Conservation (phyloP, 2,329 filamentous ascomycete genomes). For the Ophiostoma triangulosporum region DNA sequence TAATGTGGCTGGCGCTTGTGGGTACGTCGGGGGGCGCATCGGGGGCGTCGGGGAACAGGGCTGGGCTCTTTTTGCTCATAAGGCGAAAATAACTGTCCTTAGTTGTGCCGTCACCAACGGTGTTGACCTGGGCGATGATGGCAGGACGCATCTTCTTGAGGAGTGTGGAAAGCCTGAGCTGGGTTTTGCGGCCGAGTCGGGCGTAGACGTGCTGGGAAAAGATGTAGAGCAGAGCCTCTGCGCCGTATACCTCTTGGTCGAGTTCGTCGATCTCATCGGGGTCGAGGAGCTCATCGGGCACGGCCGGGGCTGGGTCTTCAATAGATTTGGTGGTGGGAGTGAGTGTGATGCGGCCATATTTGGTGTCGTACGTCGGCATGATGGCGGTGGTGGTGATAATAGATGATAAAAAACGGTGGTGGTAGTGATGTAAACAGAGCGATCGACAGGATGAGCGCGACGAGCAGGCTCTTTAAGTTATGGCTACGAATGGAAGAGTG, state of each 20-base stretch:
- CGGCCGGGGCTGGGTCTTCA: too few species aligned
- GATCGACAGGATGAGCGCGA: background rate
- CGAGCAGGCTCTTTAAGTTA: too few species aligned
- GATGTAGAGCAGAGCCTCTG: background rate
- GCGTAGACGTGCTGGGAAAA: background rate
- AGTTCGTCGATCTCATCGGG: background rate
- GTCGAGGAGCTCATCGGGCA: too few species aligned
- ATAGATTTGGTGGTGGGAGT: background rate
- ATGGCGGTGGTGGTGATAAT: background rate
- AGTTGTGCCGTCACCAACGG: background rate
- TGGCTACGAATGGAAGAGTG: too few species aligned
- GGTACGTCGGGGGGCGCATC: slow-evolving; percentile 1
- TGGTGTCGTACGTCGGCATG: background rate
- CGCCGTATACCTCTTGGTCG: too few species aligned
- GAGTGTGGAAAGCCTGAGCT: background rate
- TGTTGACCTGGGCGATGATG: background rate
- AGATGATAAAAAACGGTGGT: background rate
- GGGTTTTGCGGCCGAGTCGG: background rate
- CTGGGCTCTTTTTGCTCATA: background rate
- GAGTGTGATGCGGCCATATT: background rate
- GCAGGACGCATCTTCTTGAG: background rate
- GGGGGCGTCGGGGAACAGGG: background rate
- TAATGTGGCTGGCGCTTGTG: background rate
- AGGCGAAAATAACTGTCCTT: background rate
- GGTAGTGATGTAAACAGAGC: too few species aligned